Evolutionary conservation across 1,284 basidiomycete species (phyloP).

Genomic region (Abortiporus biennis): DNA sequence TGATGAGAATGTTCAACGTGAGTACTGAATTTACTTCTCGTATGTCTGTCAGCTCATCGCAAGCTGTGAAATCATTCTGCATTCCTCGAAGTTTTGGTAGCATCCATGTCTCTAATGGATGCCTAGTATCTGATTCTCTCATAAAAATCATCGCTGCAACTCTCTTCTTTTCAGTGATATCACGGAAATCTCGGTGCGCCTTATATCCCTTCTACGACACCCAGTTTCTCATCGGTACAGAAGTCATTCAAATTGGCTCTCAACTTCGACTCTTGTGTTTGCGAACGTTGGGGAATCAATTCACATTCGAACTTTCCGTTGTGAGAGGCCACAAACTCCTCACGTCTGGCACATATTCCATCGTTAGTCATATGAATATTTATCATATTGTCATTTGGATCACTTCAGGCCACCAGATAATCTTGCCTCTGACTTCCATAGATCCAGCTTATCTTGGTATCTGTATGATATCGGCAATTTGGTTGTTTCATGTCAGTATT

Average conservation of each 20-base stretch:
- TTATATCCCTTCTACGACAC: no score
- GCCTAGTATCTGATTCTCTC: no score
- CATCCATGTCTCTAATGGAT: no score
- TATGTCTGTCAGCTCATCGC: no score
- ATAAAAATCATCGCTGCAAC: no score
- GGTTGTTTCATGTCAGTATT: not conserved
- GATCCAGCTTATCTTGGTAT: no score
- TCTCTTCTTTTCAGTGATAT: no score
- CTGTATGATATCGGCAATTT: not conserved
- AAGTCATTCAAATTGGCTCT: not conserved
- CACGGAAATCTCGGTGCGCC: no score
- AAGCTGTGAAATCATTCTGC: no score
- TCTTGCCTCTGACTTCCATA: slow-evolving; percentile 1
- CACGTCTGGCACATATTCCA: slow-evolving; percentile 10
- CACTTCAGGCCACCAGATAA: not conserved
- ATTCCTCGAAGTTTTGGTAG: no score
- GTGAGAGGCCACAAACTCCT: slow-evolving; percentile 7
- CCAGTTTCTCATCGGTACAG: slow-evolving; percentile 3
- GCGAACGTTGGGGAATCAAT: slow-evolving; percentile 8
- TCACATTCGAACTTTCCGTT: slow-evolving; percentile 12
- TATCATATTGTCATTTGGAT: not conserved
- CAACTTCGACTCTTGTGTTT: slow-evolving; percentile 7
- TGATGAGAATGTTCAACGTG: no score
- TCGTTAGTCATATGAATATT: slow-evolving; percentile 8
- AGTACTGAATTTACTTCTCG: no score